Conservation (phyloP, 2,329 filamentous ascomycete genomes). For the Phaeophleospora eucalypticola region DNA sequence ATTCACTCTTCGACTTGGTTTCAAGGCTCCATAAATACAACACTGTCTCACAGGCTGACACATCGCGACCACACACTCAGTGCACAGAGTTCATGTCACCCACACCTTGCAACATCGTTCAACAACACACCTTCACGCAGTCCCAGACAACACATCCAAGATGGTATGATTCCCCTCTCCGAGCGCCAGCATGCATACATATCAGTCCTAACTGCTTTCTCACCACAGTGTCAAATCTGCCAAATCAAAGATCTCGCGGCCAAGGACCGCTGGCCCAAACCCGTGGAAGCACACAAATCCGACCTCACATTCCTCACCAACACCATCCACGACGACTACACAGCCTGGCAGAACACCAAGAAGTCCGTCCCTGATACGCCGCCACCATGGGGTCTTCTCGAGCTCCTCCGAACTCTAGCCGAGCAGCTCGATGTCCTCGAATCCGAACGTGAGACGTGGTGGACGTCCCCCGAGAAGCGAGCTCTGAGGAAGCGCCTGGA, state of each 20-base stretch:
- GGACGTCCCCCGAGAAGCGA: constrained; percentile 18
- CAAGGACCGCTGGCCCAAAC: constrained; percentile 17
- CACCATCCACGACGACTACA: constrained; percentile 15
- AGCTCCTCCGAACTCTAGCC: constrained; percentile 14
- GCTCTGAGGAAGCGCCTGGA: constrained; percentile 14
- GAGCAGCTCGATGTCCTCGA: constrained; percentile 14
- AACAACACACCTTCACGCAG: too few species aligned
- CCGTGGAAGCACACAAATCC: constrained; percentile 12
- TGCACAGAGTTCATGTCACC: too few species aligned
- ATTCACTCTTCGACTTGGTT: too few species aligned
- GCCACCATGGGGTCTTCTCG: constrained; percentile 11
- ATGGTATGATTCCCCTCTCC: too few species aligned
- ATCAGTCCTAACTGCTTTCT: too few species aligned
- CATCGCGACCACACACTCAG: too few species aligned
- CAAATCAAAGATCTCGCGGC: constrained; percentile 14
- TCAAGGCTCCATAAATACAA: too few species aligned
- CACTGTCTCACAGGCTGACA: too few species aligned
- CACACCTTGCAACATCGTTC: too few species aligned
- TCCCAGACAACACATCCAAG: too few species aligned
- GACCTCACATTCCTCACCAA: constrained; percentile 18
- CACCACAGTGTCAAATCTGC: constrained; percentile 25
- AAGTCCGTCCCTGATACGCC: constrained; percentile 1
- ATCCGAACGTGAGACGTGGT: constrained; percentile 18
- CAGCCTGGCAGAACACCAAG: constrained; percentile 2
- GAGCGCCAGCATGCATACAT: too few species aligned